Conservation (phyloP, 768 basidiomycete genomes). For the Lenzites betulinus region DNA sequence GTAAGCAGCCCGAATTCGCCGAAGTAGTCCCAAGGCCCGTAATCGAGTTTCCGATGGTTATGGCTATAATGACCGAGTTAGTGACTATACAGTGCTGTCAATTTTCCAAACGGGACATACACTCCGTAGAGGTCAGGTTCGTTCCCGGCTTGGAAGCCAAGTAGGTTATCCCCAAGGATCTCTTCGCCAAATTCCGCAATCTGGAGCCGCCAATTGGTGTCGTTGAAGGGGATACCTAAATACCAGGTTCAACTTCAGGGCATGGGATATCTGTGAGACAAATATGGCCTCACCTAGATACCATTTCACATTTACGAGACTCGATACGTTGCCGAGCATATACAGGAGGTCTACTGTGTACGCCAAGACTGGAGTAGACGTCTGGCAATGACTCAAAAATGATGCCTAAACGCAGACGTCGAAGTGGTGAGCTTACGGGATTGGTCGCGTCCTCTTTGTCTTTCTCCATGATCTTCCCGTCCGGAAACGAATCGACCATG, state of each 20-base stretch:
- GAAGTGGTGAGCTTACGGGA: conserved; percentile 31
- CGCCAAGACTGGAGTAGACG: conserved; percentile 51
- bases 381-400: conserved; percentile 34
- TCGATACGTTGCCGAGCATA: conserved; percentile 47
- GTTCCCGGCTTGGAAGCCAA: conserved; percentile 55
- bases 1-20: conserved; percentile 30
- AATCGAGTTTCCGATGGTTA: conserved; percentile 34
- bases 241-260: conserved; percentile 17
- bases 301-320: conserved; percentile 47
- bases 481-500: conserved; percentile 24
- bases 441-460: conserved; percentile 35
- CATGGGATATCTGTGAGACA: neutral
- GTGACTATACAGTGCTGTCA: neutral
- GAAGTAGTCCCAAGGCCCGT: conserved; percentile 36
- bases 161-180: conserved; percentile 43
- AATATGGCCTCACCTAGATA: conserved; percentile 37
- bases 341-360: conserved; percentile 52
- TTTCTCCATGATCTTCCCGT: conserved; percentile 27
- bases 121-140: conserved; percentile 54
- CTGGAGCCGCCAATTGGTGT: conserved; percentile 31
- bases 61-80: conserved; percentile 27
- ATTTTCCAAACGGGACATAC: conserved; percentile 28
- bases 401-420: conserved; percentile 5
- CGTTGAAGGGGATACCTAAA: conserved; percentile 35
- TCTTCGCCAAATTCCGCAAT: conserved; percentile 43